A percentile compares a stretch with the other conserved stretches of the same genome.
Conservation (phyloP, 192 early-diverging fungal genomes). For the Mortierella hygrophila region DNA sequence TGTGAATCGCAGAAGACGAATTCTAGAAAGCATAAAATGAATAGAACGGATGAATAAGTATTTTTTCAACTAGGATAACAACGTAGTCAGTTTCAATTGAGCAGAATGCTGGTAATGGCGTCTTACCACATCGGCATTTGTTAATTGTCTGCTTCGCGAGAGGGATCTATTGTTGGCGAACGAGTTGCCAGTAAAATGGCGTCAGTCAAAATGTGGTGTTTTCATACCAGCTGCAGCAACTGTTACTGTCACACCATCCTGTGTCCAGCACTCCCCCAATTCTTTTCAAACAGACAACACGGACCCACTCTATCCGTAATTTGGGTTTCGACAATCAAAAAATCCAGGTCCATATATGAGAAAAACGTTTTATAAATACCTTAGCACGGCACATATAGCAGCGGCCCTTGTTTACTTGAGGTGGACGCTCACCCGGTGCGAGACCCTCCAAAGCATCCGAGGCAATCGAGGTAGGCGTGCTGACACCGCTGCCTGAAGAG, state of each 20-base stretch:
- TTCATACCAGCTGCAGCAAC: not conserved
- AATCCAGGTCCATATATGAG: not conserved
- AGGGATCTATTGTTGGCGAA: conserved; percentile 62
- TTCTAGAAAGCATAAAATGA: conserved; percentile 37
- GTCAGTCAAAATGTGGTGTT: not conserved
- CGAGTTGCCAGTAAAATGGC: not conserved
- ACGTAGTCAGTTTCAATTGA: not conserved
- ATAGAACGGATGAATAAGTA: conserved; percentile 11
- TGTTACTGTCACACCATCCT: not conserved
- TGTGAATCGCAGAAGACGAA: conserved; percentile 84
- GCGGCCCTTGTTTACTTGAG: conserved; percentile 76
- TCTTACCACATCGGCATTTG: conserved; percentile 78
- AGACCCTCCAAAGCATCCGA: conserved; percentile 41
- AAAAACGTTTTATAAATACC: conserved; percentile 40
- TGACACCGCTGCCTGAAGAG: conserved; percentile 18
- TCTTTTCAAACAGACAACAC: not conserved
- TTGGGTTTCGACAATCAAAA: conserved; percentile 15
- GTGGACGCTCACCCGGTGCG: conserved; percentile 62
- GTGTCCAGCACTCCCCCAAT: not conserved
- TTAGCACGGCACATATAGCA: conserved; percentile 79
- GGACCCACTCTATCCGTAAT: not conserved
- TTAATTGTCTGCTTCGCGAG: conserved; percentile 83
- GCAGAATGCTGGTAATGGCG: not conserved
- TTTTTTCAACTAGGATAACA: not conserved
- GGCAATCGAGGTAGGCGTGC: conserved; percentile 52